Conservation (phyloP, 2,329 filamentous ascomycete species). For the Talaromyces rugulosus region DNA sequence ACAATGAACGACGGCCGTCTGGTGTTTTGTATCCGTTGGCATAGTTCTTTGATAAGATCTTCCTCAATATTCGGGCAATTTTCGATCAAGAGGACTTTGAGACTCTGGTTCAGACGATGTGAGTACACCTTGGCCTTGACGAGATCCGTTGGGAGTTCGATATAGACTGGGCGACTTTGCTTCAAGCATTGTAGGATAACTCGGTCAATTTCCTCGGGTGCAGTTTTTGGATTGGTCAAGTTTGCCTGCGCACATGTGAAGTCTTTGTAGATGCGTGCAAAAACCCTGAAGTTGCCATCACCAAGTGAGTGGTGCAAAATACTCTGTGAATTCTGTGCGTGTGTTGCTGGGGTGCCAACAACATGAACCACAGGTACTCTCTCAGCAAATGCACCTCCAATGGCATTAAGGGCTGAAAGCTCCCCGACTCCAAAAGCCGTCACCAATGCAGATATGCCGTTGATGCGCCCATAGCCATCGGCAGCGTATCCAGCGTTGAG, state of each 20-base stretch:
- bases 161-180: slow-evolving; percentile 73
- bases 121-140: slow-evolving; percentile 62
- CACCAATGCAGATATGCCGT: slow-evolving; percentile 64
- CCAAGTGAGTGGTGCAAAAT: slow-evolving; percentile 65
- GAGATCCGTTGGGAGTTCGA: slow-evolving; percentile 79
- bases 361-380: slow-evolving; percentile 64
- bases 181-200: slow-evolving; percentile 71
- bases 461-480: slow-evolving; percentile 73
- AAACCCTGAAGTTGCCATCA: slow-evolving; percentile 78
- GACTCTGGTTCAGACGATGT: not conserved
- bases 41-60: not conserved
- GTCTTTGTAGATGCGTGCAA: slow-evolving; percentile 69
- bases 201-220: slow-evolving; percentile 72
- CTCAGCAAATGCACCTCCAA: slow-evolving; percentile 72
- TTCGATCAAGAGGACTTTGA: not conserved
- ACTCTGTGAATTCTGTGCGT: slow-evolving; percentile 43
- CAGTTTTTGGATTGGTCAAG: slow-evolving; percentile 55
- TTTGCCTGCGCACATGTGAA: slow-evolving; percentile 70
- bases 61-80: not conserved
- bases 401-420: slow-evolving; percentile 65
- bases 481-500: slow-evolving; percentile 71
- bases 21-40: not conserved
- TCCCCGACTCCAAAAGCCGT: slow-evolving; percentile 72
- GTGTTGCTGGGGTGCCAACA: slow-evolving; percentile 50
- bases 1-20: not conserved